Conservation (phyloP, 345 rosid species). For the Citrus australasica region DNA sequence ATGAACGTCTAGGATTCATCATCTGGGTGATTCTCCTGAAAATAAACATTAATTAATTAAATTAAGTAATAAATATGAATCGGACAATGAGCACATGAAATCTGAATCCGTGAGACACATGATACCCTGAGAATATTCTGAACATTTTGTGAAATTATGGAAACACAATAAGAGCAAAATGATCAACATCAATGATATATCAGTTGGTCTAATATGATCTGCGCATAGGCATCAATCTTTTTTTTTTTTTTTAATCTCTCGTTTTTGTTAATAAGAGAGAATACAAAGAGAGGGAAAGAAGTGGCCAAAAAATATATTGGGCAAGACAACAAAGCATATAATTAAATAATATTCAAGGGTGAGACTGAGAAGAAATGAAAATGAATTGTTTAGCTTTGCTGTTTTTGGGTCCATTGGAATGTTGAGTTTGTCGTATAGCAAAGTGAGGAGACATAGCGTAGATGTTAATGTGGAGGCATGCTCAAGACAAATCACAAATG, state of each 20-base stretch:
- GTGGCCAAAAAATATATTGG: background rate
- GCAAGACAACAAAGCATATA: background rate
- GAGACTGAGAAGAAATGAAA: background rate
- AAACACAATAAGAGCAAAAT: background rate
- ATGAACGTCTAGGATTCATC: background rate
- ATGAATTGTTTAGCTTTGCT: background rate
- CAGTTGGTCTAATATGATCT: background rate
- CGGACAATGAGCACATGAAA: background rate
- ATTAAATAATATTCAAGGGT: too few relatives aligned
- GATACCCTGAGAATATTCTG: background rate
- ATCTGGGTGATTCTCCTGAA: background rate
- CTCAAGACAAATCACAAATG: conserved; percentile 25
- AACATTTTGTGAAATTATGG: background rate
- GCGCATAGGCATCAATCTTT: background rate
- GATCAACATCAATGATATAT: background rate
- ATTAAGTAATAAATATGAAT: background rate
- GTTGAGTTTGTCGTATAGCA: conserved; percentile 44
- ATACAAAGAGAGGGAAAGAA: background rate
- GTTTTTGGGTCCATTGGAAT: conserved; percentile 23
- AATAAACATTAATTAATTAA: too few relatives aligned
- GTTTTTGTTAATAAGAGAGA: too few relatives aligned
- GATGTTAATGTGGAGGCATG: conserved; percentile 31
- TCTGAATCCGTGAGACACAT: conserved; percentile 4
- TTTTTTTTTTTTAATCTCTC: background rate
- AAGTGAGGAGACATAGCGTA: conserved; percentile 30